Base-by-base conservation (phyloP, 306 rosid species). In the Vicia sativa region DNA sequence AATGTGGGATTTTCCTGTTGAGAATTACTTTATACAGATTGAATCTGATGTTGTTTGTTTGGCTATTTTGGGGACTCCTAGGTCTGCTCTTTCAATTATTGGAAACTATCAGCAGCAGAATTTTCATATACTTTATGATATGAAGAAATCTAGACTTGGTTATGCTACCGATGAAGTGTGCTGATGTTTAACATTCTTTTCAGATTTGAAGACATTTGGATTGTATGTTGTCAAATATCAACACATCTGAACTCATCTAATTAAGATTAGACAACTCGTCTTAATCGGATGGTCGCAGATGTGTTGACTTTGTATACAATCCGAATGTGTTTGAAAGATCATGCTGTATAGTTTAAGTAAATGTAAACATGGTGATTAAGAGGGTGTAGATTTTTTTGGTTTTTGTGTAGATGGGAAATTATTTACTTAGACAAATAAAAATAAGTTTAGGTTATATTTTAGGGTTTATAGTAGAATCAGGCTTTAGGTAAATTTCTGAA, bases 21-120 rank as follows among this genome's bases (percentile, higher is more conserved):
- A 88, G 74, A 93, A 93, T 79, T 93, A 90, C 80, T 90, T 93
- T 39, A 90, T 93, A 29, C 88, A 87, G 73, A 77, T 90, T 61
- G 89, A 90, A 4, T 86, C 88, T 1, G 83, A 74, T 39, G 79
- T 93, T 16, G 85, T 85, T 44, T 93, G 99, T 73, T 79, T 93
- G 83, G 99, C 97, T 12, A 78, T 93, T 46, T 37, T 90, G 73
- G 96, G 93, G 6, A 88, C 96, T 77, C 86, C 90, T 10, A 67
- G 65, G 16, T 83, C 87, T 41, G 86, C 84, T 11, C 87, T 93
- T 62, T 90, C 97, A 6, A 93, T 93, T 13, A 90, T 93, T 67
- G 97, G 99, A 11, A 93, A 93, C 75, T 93, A 93, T 66, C 99
- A 93, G 87, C 99, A 93, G 78, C 99, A 93, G 82, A 93, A 93